Base-by-base conservation (phyloP, 352 stramenopile genomes). In the Thalassiosira mediterranea region DNA sequence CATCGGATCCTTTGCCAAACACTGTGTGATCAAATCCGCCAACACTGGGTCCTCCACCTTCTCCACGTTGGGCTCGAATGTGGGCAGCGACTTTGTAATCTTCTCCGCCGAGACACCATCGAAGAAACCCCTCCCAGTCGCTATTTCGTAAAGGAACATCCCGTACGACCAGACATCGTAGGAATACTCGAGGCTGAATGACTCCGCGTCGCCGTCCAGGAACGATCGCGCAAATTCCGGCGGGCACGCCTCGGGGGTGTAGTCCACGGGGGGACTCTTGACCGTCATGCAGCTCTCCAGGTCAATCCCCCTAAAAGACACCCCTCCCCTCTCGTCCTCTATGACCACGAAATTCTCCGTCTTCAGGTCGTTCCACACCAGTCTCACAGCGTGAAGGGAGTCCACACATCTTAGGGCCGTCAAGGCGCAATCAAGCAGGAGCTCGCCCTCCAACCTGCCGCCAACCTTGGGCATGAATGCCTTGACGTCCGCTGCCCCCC, bases 291-390 rank as follows among this genome's bases (percentile, higher is more conserved):
- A 89, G 23, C 80, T 90, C 69, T 93, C 88, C 11, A 93, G 69
- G 81, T 93, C 88, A 63, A 93, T 93, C 11, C 88, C 88, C 49
- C 87, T 87, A 40, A 82, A 82, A 1, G 52, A 53, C 34, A 90
- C 67, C 15, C 62, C 67, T 21, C 69, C 64, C 49, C 79, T 73
- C 25, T 64, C 66, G 69, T 83, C 74, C 28, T 75, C 29, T n/a
- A 84, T 80, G 0, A 92, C 80, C 1, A 93, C 86, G 79, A 93
- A 91, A 47, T 93, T 93, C 65, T 93, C 88, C 37, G 81, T 86
- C 52, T 93, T 93, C 23, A 92, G 68, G 72, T 93, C 88, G 19
- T 89, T 93, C 88, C 88, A 93, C 15, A 93, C 88, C n/a, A 93
- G 67, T 32, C 72, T 69, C 0, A 80, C 80, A 26, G 59, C 66